These are phyloP conservation scores for Phallus indusiatus DNA, from an alignment of 768 basidiomycete species.

Conservation along the genomic window DNA sequence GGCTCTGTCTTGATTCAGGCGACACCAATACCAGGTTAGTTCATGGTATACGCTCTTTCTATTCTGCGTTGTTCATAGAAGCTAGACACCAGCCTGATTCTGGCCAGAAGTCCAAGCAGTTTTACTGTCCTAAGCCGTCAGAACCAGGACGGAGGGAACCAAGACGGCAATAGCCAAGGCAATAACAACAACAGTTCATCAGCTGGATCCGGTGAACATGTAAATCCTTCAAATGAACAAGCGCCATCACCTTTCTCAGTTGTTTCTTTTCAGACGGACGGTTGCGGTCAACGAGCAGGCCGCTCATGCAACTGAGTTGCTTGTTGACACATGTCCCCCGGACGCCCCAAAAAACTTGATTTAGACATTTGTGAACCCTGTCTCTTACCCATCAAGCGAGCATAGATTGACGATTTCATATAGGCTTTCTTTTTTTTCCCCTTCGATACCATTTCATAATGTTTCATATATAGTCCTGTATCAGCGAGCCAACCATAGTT, in stretches of 20 bases:
- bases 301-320: conserved; percentile 3
- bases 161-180: neutral
- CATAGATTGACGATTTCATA: neutral
- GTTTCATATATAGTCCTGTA: neutral
- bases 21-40: neutral
- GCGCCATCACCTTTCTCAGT: neutral
- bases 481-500: neutral
- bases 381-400: neutral
- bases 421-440: neutral
- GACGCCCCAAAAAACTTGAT: neutral
- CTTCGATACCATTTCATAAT: neutral
- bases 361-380: neutral
- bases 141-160: neutral
- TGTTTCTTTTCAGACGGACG: neutral
- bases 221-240: neutral
- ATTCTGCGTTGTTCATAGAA: neutral
- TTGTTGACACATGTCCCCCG: neutral
- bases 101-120: neutral
- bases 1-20: neutral
- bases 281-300: neutral
- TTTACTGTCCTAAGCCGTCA: neutral
- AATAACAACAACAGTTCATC: too few relatives aligned
- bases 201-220: too few relatives aligned
- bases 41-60: neutral
- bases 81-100: neutral